These are phyloP conservation scores for Xylaria telfairii DNA, from an alignment of 495 filamentous ascomycete species.

Conservation along the genomic window DNA sequence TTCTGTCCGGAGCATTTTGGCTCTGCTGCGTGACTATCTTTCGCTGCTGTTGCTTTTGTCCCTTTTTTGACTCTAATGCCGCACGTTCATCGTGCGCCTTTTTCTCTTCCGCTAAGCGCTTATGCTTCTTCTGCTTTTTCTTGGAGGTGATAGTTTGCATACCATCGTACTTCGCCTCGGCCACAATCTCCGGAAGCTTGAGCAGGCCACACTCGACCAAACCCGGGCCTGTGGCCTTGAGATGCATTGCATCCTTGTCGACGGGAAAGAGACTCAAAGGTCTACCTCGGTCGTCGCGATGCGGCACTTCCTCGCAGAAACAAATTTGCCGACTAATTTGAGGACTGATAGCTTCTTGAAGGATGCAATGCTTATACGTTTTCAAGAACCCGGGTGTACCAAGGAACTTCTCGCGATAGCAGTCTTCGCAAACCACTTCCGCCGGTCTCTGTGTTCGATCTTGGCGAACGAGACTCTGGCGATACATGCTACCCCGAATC, in stretches of 20 bases:
- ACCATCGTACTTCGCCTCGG: conserved; percentile 1
- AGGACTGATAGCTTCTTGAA: background rate
- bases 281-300: background rate
- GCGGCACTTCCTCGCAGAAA: background rate
- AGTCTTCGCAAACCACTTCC: background rate
- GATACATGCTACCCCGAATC: conserved; percentile 3
- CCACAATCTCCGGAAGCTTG: background rate
- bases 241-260: background rate
- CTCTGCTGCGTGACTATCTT: conserved; percentile 3
- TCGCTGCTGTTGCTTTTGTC: background rate
- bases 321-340: background rate
- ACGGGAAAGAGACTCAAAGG: conserved; percentile 1
- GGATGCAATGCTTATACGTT: background rate
- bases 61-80: background rate
- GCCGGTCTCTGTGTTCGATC: background rate
- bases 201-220: background rate
- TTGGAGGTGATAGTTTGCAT: conserved; percentile 2
- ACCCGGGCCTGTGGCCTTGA: background rate
- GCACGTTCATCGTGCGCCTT: background rate
- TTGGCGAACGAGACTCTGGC: background rate
- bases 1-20: background rate
- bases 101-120: background rate
- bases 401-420: conserved; percentile 4
- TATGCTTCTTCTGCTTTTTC: background rate
- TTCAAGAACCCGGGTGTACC: background rate